Conservation (phyloP, 192 early-diverging fungal species). For the Linnemannia elongata region DNA sequence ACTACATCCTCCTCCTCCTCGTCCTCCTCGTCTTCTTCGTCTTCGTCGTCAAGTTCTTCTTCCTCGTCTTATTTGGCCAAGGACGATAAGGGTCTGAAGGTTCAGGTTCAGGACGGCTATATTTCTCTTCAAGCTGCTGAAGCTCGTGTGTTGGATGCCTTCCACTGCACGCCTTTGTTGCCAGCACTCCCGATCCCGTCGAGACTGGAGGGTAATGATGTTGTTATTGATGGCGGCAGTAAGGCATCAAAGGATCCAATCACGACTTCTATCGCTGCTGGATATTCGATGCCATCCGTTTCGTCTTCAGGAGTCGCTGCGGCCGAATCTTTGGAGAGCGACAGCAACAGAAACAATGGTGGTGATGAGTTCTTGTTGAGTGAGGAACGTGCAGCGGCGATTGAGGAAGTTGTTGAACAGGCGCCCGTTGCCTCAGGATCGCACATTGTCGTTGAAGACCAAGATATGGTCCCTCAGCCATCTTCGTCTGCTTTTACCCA, state of each 20-base stretch:
- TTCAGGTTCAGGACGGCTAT: slow-evolving; percentile 18
- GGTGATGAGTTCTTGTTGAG: not conserved
- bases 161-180: slow-evolving; percentile 18
- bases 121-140: slow-evolving; percentile 8
- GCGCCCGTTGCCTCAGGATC: too few species aligned
- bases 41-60: slow-evolving; percentile 5
- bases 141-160: not conserved
- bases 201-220: not conserved
- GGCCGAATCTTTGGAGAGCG: too few species aligned
- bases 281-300: not conserved
- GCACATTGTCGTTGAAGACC: not conserved
- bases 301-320: not conserved
- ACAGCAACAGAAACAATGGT: not conserved
- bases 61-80: slow-evolving; percentile 5
- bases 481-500: too few species aligned
- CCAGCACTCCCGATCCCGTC: slow-evolving; percentile 50
- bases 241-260: not conserved
- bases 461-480: not conserved
- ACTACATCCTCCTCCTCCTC: slow-evolving; percentile 25
- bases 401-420: not conserved
- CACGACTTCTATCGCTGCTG: not conserved
- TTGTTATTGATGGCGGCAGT: not conserved
- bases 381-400: not conserved
- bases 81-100: not conserved
- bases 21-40: slow-evolving; percentile 17